Evolutionary conservation across 352 stramenopile genomes (phyloP), one percentile per base, ranked within the genome.

Genomic region (Chrysophaeum taylorii): DNA sequence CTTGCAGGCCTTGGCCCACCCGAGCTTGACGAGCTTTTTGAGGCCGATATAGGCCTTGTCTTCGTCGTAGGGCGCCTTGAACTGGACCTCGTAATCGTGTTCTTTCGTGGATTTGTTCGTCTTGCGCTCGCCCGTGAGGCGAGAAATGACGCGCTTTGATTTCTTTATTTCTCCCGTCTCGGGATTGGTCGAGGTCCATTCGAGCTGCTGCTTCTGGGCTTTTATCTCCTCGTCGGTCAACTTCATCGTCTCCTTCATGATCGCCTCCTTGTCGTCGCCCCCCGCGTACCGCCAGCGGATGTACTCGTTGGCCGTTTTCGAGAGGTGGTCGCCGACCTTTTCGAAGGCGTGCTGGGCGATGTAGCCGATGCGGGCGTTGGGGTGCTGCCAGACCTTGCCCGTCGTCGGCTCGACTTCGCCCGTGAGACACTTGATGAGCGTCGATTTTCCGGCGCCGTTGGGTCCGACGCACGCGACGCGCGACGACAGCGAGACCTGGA

Each of bases 11-110:
- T 98, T 98, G 70, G 94, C 89, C 92, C 91, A 98, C 76, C 94
- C 94, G 90, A 94, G 96, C 85, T 97, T 96, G 84, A 97, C 93
- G 62, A 97, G 85, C 79, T 91, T 96, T 82, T 98, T 96, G 75
- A 87, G 82, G 39, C 85, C 81, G 41, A 97, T 82, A 84, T 92
- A 98, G 73, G 93, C 89, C 79, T 94, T 95, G 66, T 85, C 90
- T 78, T 94, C 95, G 43, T 94, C 88, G 84, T 94, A 97, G 33
- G 57, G 57, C 33, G 57, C 57, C 57, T 66, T 66, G 16, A 15
- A 66, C 80, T 96, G 94, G 37, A 97, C 81, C 80, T 98, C 94
- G 83, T 98, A 98, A 81, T 97, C 89, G 83, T 97, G 97, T 73
- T 93, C 84, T 81, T 93, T 93, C 37, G 57, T 66, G 12, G 83